These are phyloP conservation scores for Phytomonas sp. DNA, from an alignment of 208 protist species.

Conservation along the genomic window DNA sequence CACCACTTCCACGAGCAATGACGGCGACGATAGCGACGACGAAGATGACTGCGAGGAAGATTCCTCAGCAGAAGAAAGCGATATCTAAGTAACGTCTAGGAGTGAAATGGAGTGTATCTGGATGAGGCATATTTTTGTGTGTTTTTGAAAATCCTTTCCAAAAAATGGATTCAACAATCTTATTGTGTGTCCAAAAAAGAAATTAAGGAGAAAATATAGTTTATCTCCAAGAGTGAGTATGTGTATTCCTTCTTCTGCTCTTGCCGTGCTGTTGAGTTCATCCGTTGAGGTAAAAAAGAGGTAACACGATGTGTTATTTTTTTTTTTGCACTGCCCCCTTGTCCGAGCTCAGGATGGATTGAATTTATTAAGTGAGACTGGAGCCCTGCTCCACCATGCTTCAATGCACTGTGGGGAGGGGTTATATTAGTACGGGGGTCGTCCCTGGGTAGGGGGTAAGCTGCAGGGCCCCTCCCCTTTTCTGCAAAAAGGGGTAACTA, in stretches of 20 bases:
- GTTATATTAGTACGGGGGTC: background rate
- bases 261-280: background rate
- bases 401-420: background rate
- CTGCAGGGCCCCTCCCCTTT: background rate
- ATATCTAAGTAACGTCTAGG: conserved; percentile 24
- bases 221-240: background rate
- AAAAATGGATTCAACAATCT: background rate
- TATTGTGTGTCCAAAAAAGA: background rate
- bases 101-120: conserved; percentile 7
- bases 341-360: background rate
- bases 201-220: background rate
- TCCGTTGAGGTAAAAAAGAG: background rate
- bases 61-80: conserved; percentile 26
- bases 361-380: background rate
- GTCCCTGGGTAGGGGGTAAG: background rate
- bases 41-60: conserved; percentile 33
- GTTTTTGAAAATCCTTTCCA: background rate
- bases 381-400: background rate
- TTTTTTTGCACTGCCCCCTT: background rate
- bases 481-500: background rate
- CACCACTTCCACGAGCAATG: conserved; percentile 26
- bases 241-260: background rate
- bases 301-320: background rate
- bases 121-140: background rate
- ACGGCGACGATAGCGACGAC: conserved; percentile 34